Percentiles rank a stretch among this genome's conserved stretches.
Conservation (phyloP, 768 basidiomycete genomes). For the Kondoa malvinella region DNA sequence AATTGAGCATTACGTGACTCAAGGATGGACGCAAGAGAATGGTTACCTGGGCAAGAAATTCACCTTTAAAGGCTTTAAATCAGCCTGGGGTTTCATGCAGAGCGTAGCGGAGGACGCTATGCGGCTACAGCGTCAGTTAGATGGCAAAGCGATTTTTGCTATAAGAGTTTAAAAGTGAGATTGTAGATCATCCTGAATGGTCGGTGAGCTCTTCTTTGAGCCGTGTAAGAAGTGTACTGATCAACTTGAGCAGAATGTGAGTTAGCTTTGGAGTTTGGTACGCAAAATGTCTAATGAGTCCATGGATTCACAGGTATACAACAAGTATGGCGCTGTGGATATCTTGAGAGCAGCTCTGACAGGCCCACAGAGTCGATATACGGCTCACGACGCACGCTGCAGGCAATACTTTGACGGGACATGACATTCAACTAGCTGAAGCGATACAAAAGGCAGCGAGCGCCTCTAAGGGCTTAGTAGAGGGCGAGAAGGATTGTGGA, state of each 20-base stretch:
- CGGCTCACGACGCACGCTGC: constrained; percentile 1
- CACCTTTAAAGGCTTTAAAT: constrained; percentile 4
- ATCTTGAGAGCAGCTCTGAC: not conserved
- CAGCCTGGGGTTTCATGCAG: not conserved
- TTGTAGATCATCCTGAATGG: not conserved
- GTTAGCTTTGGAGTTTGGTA: not conserved
- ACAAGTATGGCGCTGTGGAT: not conserved
- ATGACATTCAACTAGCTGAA: constrained; percentile 2
- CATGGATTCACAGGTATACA: not conserved
- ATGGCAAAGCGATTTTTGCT: not conserved
- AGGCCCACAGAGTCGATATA: not conserved
- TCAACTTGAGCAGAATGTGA: not conserved
- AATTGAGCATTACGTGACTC: not conserved
- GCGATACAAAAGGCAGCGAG: not conserved
- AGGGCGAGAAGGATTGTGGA: not conserved
- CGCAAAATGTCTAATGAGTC: not conserved
- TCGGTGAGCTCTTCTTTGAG: not conserved
- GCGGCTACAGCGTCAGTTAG: not conserved
- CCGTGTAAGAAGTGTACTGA: not conserved
- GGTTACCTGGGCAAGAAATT: not conserved
- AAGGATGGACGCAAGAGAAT: not conserved
- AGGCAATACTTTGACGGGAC: not conserved
- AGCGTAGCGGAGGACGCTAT: not conserved
- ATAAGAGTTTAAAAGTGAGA: too few species aligned
- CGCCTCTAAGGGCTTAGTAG: not conserved